phyloP scores from a whole-genome alignment of 139 green algal species.

The Chlamydomonas schloesseri region DNA sequence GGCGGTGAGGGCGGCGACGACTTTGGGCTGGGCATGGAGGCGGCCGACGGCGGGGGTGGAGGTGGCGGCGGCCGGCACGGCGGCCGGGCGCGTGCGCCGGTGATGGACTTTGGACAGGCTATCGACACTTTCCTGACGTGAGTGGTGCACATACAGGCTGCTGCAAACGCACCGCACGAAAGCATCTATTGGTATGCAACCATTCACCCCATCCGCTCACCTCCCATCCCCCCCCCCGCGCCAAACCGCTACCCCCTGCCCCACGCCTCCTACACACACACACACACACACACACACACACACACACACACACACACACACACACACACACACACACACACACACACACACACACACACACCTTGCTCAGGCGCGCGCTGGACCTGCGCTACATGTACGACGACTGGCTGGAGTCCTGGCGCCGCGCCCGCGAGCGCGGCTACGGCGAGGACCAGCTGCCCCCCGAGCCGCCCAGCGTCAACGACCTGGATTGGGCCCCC shows the following conservation, averaged over 20 bases:
- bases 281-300: no score
- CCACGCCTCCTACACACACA: no score
- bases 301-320: no score
- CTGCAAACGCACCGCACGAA: no score
- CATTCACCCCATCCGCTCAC: no score
- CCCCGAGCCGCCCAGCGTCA: neutral
- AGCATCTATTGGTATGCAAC: no score
- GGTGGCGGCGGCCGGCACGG: neutral
- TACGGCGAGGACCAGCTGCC: conserved; percentile 11
- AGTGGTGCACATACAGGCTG: no score
- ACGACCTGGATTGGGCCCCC: conserved; percentile 29
- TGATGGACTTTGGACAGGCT: neutral
- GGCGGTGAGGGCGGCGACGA: neutral
- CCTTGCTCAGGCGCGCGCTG: neutral
- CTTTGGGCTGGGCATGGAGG: neutral
- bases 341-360: no score
- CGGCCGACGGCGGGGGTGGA: neutral
- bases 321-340: no score
- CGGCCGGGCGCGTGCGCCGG: neutral
- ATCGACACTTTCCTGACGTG: conserved; percentile 12
- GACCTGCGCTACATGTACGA: conserved; percentile 11
- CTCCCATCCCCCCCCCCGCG: no score
- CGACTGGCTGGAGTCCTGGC: neutral
- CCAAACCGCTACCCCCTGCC: no score
- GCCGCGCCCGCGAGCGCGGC: neutral